Base-by-base conservation (phyloP, 2,329 filamentous ascomycete genomes). In the Aspergillus sojae region DNA sequence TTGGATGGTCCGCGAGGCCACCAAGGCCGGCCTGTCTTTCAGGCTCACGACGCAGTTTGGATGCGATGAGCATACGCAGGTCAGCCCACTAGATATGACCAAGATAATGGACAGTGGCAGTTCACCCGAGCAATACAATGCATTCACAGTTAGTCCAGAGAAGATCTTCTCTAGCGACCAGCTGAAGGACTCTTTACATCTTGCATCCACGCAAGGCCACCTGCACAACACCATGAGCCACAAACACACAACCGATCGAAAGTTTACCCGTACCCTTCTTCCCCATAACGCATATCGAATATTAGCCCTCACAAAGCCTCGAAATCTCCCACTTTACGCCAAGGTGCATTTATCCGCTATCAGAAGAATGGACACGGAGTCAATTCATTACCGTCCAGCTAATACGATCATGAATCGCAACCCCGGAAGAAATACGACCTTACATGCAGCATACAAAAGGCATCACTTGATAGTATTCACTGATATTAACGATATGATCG, bases 1-100 rank as follows among this genome's bases (percentile, higher is more conserved):
- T 21, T 58, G 57, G 57, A 58, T 58, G 45, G 45, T 58, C 10
- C 26, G 30, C 41, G 57, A 58, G 57, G 57, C 57, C 28, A 16
- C 21, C 2, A 36, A 28, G 4, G 32, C 52, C 14, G 32, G 52
- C 4, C 21, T 55, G 10, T 23, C 30, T 14, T 39, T 55, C n/a
- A 23, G 52, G 16, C 52, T 39, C 52, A 52, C 48, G 16, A 52
- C 48, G 16, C 48, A 52, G 10, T 52, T 52, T 30, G 48, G 48
- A 32, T 52, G 48, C 10, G 48, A 52, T 52, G 48, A 52, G 28
- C 48, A 52, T 52, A 52, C 48, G 4, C 48, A 52, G 21, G 10
- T 32, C 48, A 52, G 28, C 12, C 48, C 48, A 32, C 19, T 32
- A 11, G 28, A n/a, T 52, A 19, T 32, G 21, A 52, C 26, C 4